These are phyloP conservation scores for Annulohypoxylon stygium DNA, from an alignment of 495 filamentous ascomycete genomes.

Conservation along the genomic window DNA sequence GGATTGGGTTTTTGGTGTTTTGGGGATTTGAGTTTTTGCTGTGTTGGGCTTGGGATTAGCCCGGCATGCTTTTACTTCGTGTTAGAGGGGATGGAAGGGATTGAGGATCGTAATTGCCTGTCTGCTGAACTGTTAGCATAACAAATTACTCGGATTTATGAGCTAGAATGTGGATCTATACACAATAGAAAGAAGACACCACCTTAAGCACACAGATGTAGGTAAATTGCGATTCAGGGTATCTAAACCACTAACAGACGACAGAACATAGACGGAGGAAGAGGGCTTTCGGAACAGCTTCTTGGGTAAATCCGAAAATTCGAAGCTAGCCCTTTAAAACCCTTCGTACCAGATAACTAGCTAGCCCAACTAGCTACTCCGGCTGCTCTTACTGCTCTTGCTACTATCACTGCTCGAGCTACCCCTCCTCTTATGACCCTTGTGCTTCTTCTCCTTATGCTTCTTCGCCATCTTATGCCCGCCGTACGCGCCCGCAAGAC, in stretches of 20 bases:
- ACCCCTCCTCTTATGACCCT: conserved; percentile 43
- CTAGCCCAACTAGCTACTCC: conserved; percentile 31
- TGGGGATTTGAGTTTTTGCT: conserved; percentile 17
- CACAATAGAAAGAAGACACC: neutral
- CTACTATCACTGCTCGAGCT: conserved; percentile 46
- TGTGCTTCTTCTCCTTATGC: conserved; percentile 50
- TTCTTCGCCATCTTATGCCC: conserved; percentile 41
- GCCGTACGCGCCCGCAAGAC: conserved; percentile 31
- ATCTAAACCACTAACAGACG: neutral
- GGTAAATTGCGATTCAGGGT: neutral
- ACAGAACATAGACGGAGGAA: too few relatives aligned
- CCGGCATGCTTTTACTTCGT: neutral
- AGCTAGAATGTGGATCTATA: neutral
- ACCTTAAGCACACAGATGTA: neutral
- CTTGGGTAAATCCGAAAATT: neutral
- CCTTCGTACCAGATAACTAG: neutral
- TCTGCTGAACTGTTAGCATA: neutral
- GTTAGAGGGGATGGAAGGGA: neutral
- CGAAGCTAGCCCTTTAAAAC: neutral
- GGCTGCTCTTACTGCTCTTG: conserved; percentile 42
- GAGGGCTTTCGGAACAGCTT: neutral
- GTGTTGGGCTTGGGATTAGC: neutral
- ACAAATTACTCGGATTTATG: neutral
- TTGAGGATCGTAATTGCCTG: neutral
- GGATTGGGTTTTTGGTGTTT: conserved; percentile 27